phyloP scores from a whole-genome alignment of 2,329 filamentous ascomycete genomes.

The Aureobasidium sp. region DNA sequence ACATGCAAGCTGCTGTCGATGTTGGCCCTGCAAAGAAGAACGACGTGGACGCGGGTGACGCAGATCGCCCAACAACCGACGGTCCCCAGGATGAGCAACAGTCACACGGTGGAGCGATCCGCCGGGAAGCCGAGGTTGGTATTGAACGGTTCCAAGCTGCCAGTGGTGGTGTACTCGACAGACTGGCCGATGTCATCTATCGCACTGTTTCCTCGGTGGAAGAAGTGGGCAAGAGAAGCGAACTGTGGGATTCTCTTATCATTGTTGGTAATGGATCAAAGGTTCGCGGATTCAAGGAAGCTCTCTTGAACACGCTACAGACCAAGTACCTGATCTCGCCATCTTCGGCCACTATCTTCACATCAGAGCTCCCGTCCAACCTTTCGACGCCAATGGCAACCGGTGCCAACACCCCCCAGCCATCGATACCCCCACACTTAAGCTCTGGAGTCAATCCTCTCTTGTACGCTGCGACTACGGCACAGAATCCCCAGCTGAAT shows the following conservation, averaged over 20 bases:
- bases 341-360: conserved; percentile 91
- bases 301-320: conserved; percentile 69
- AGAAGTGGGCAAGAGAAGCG: conserved; percentile 73
- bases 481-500: conserved; percentile 46
- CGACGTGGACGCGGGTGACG: conserved; percentile 18
- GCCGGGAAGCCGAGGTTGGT: conserved; percentile 65
- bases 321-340: conserved; percentile 85
- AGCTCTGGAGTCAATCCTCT: conserved; percentile 67
- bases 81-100: conserved; percentile 17
- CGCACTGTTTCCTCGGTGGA: conserved; percentile 73
- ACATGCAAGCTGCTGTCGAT: conserved; percentile 44
- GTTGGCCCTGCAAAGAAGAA: conserved; percentile 34
- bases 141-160: conserved; percentile 60
- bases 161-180: conserved; percentile 66
- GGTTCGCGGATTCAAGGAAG: conserved; percentile 73
- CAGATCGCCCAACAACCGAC: conserved; percentile 16
- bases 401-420: conserved; percentile 79
- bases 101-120: conserved; percentile 27
- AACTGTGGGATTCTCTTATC: conserved; percentile 86
- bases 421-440: conserved; percentile 35
- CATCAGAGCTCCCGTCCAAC: conserved; percentile 89
- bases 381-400: conserved; percentile 85
- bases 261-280: conserved; percentile 81
- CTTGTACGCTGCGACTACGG: conserved; percentile 80
- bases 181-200: conserved; percentile 76